phyloP scores from a whole-genome alignment of 305 asterid genomes.

The Galium porrigens region DNA sequence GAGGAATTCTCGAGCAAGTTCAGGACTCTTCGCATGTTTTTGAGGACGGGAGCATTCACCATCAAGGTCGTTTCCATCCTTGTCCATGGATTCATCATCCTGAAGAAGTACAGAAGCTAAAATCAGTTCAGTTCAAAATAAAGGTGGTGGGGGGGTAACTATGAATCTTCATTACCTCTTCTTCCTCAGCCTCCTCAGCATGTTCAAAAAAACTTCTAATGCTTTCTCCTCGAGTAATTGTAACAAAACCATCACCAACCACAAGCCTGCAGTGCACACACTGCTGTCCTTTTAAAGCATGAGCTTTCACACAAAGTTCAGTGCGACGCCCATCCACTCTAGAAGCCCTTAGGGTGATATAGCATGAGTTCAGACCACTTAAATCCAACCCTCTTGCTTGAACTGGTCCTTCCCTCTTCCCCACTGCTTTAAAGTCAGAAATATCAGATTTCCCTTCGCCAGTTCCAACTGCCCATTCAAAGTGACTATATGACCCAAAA shows the following conservation, averaged over 20 bases:
- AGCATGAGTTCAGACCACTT: conserved; percentile 64
- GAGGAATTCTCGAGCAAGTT: conserved; percentile 98
- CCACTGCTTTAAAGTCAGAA: conserved; percentile 80
- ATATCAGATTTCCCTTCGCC: conserved; percentile 94
- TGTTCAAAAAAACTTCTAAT: conserved; percentile 83
- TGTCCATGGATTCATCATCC: conserved; percentile 98
- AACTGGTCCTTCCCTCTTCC: conserved; percentile 53
- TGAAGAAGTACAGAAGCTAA: conserved; percentile 16
- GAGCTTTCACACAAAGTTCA: conserved; percentile 84
- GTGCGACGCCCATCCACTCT: conserved; percentile 74
- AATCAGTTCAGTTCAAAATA: neutral
- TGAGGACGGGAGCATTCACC: conserved; percentile 96
- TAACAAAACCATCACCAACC: conserved; percentile 81
- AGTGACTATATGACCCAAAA: conserved; percentile 70
- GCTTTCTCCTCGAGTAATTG: conserved; percentile 63
- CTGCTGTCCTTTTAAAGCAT: conserved; percentile 79
- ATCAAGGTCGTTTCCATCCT: conserved; percentile 88
- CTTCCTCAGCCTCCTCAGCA: conserved; percentile 99
- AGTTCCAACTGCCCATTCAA: conserved; percentile 97
- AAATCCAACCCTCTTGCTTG: conserved; percentile 78
- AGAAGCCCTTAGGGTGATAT: conserved; percentile 83
- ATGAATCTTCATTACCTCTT: conserved; percentile 48
- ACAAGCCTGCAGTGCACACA: conserved; percentile 92
- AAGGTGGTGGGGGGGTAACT: neutral
- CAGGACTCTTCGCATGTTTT: conserved; percentile 99